These are phyloP conservation scores for Fusarium compactum DNA, from an alignment of 2,329 filamentous ascomycete species.

Conservation along the genomic window DNA sequence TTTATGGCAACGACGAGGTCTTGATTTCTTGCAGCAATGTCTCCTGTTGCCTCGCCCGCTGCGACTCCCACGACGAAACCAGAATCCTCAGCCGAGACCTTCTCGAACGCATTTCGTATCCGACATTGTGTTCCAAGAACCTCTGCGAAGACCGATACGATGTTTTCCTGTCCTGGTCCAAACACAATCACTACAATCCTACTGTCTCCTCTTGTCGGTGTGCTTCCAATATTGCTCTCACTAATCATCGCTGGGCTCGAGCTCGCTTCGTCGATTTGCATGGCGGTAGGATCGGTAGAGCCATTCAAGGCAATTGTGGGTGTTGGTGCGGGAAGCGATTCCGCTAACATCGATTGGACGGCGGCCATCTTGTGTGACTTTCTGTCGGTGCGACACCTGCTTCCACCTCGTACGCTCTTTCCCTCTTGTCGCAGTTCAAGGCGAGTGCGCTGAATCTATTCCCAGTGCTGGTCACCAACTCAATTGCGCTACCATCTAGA, in stretches of 20 bases:
- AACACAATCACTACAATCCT: conserved; percentile 76
- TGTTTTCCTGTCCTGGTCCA: conserved; percentile 76
- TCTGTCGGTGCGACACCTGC: conserved; percentile 1
- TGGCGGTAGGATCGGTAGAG: conserved; percentile 40
- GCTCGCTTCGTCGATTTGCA: conserved; percentile 54
- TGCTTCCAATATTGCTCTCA: conserved; percentile 59
- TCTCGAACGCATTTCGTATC: conserved; percentile 66
- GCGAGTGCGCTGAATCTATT: conserved; percentile 13
- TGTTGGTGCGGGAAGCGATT: conserved; percentile 49
- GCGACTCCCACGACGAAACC: conserved; percentile 77
- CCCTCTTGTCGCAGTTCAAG: conserved; percentile 7
- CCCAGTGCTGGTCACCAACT: conserved; percentile 18
- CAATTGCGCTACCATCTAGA: conserved; percentile 30
- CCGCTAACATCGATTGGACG: conserved; percentile 54
- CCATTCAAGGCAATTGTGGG: conserved; percentile 45
- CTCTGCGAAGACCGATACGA: conserved; percentile 81
- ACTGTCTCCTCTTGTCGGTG: conserved; percentile 65
- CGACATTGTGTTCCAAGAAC: conserved; percentile 80
- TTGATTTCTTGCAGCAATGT: conserved; percentile 69
- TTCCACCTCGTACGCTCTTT: conserved; percentile 21
- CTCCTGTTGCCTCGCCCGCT: conserved; percentile 66
- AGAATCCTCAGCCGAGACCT: conserved; percentile 66
- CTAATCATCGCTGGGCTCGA: conserved; percentile 52
- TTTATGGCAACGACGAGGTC: conserved; percentile 76
- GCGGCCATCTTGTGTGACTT: conserved; percentile 51